A percentile compares a stretch with the other conserved stretches of the same genome.
Evolutionary conservation across 2,329 filamentous ascomycete species (phyloP).

Genomic region (Monilinia laxa): DNA sequence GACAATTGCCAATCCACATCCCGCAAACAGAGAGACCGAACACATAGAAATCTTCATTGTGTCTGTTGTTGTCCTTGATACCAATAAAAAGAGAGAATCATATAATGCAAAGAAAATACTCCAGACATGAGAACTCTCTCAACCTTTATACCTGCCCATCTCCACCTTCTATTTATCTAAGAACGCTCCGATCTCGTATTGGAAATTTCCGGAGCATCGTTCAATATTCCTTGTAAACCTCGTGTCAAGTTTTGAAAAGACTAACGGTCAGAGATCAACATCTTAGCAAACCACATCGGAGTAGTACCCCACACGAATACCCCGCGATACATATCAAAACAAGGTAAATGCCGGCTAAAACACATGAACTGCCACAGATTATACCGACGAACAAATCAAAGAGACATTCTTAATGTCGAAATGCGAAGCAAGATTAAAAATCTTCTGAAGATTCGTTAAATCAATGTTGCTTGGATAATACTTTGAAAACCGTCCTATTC

Average conservation of each 20-base stretch:
- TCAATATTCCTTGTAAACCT: neutral
- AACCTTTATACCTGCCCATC: constrained; percentile 10
- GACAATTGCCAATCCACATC: neutral
- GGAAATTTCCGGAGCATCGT: constrained; percentile 3
- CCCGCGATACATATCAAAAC: neutral
- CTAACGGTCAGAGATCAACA: neutral
- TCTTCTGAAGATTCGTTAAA: neutral
- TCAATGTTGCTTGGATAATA: neutral
- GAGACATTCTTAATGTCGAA: neutral
- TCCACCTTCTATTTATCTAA: constrained; percentile 1
- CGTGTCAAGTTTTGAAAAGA: neutral
- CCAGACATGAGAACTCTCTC: neutral
- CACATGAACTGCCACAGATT: neutral
- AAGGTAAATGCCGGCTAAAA: constrained; percentile 4
- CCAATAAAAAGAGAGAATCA: neutral
- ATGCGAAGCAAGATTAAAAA: neutral
- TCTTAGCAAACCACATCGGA: neutral
- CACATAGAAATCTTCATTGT: constrained; percentile 13
- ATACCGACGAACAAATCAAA: neutral
- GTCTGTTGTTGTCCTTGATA: neutral
- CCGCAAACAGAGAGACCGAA: neutral
- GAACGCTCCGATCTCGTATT: neutral
- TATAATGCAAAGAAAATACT: neutral
- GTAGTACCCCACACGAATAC: constrained; percentile 1
- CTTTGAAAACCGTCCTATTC: neutral